phyloP scores from a whole-genome alignment of 345 rosid species.

The Punica granatum region DNA sequence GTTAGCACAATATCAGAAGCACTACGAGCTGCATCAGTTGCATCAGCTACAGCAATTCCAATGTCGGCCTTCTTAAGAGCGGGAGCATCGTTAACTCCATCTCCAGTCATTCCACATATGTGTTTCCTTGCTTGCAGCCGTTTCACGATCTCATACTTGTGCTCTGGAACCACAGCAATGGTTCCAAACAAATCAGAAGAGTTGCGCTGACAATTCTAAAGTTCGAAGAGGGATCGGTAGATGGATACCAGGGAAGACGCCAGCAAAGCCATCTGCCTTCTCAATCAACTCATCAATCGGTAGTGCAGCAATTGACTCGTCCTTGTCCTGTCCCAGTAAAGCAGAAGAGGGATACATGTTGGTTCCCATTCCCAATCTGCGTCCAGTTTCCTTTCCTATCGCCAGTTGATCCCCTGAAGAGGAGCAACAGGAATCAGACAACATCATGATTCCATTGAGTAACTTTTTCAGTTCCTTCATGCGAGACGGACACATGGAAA shows the following conservation, averaged over 20 bases:
- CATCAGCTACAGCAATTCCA: slow-evolving; percentile 99
- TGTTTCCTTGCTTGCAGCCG: slow-evolving; percentile 94
- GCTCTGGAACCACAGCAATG: slow-evolving; percentile 39
- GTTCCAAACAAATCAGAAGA: slow-evolving; percentile 5
- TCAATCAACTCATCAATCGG: slow-evolving; percentile 97
- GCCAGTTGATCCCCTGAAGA: slow-evolving; percentile 91
- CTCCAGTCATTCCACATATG: slow-evolving; percentile 99
- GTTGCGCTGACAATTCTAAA: too few relatives aligned
- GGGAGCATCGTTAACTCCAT: slow-evolving; percentile 99
- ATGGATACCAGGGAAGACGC: slow-evolving; percentile 82
- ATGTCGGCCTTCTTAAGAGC: slow-evolving; percentile 99
- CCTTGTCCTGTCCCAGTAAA: slow-evolving; percentile 87
- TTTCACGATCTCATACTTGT: slow-evolving; percentile 96
- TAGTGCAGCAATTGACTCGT: slow-evolving; percentile 80
- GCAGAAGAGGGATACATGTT: slow-evolving; percentile 99
- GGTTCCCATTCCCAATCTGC: slow-evolving; percentile 98
- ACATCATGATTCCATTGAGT: too few relatives aligned
- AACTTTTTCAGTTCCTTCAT: too few relatives aligned
- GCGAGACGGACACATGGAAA: too few relatives aligned
- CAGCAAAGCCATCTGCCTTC: slow-evolving; percentile 99
- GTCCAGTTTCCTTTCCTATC: slow-evolving; percentile 95
- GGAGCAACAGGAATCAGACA: slow-evolving; percentile 16
- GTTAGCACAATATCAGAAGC: slow-evolving; percentile 97
- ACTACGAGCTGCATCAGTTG: slow-evolving; percentile 97
- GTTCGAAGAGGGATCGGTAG: background rate